Evolutionary conservation across 2,329 filamentous ascomycete genomes (phyloP).

Genomic region (Pseudocercospora musae): DNA sequence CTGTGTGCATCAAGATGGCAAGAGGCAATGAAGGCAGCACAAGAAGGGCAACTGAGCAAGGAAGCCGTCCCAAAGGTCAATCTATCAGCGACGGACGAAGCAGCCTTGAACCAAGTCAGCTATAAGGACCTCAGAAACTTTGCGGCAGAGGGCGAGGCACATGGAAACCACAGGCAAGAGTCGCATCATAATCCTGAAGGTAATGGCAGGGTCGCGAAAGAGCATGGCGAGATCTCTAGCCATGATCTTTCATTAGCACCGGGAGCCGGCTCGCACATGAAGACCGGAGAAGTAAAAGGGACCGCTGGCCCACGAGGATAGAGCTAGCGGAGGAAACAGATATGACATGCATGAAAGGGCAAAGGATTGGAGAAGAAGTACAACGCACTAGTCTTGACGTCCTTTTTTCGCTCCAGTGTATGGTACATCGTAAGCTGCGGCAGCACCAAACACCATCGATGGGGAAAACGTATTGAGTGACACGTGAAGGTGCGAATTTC

Average conservation of each 20-base stretch:
- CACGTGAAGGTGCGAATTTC: not conserved
- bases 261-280: constrained; percentile 12
- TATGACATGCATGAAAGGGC: not conserved
- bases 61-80: constrained; percentile 18
- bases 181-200: constrained; percentile 15
- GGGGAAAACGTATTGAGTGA: no score
- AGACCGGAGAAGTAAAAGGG: constrained; percentile 6
- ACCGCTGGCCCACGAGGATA: constrained; percentile 14
- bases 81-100: constrained; percentile 18
- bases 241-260: constrained; percentile 17
- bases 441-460: not conserved
- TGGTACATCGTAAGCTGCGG: not conserved
- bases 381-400: not conserved
- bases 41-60: constrained; percentile 15
- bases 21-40: constrained; percentile 15
- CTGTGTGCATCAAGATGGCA: constrained; percentile 14
- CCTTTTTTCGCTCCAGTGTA: not conserved
- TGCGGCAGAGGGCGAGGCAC: constrained; percentile 20
- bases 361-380: not conserved
- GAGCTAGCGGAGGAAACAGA: not conserved
- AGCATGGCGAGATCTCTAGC: constrained; percentile 21
- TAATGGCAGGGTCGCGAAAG: constrained; percentile 13
- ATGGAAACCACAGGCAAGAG: constrained; percentile 15
- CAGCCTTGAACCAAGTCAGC: constrained; percentile 15
- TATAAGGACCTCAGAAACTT: constrained; percentile 20